Base-by-base conservation (phyloP, 2,329 filamentous ascomycete species). In the Clonostachys byssicola region DNA sequence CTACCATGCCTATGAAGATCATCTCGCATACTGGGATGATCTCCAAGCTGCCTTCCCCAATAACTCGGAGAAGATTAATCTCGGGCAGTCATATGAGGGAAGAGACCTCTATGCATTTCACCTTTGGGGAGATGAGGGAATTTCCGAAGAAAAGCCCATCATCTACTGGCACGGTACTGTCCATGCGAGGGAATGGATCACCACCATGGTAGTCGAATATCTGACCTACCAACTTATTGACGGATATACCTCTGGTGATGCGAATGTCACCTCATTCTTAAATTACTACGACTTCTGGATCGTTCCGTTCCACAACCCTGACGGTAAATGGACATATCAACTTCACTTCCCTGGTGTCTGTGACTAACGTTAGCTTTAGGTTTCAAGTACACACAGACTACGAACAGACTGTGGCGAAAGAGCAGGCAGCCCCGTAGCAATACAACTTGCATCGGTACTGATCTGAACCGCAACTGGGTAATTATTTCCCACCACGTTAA, bases 221-320 rank as follows among this genome's bases (percentile, higher is more conserved):
- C 60, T 77, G 35, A 61, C 71, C 14, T 70, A 68, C 47, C 63
- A 69, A 30, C 63, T 80, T 43, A 62, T 80, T 23, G 62, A 61
- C 33, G 68, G 68, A 20, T 75, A 77, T 51, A 57, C 55, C 39
- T 64, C 60, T 18, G 48, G 50, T 23, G 65, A 70, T 44, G 52
- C 57, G 3, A 55, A 63, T 6, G 64, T 72, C 6, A 67, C 65
- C 34, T 59, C 62, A 5, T 73, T 75, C 53, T 66, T 82, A 38
- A 69, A 82, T 58, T 74, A 70, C 38, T 82, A 79, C 54, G 78
- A 83, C 58, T 83, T 78, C 53, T 81, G 78, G 59, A 73, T 83
- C 52, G 65, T 78, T 46, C 75, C 75, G 2, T 64, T 78, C 42
- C 72, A 76, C 38, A 79, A 79, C 53, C 74, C 75, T 3, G 75